Base-by-base conservation (phyloP, 2,329 filamentous ascomycete species). In the Colletotrichum falcatum region DNA sequence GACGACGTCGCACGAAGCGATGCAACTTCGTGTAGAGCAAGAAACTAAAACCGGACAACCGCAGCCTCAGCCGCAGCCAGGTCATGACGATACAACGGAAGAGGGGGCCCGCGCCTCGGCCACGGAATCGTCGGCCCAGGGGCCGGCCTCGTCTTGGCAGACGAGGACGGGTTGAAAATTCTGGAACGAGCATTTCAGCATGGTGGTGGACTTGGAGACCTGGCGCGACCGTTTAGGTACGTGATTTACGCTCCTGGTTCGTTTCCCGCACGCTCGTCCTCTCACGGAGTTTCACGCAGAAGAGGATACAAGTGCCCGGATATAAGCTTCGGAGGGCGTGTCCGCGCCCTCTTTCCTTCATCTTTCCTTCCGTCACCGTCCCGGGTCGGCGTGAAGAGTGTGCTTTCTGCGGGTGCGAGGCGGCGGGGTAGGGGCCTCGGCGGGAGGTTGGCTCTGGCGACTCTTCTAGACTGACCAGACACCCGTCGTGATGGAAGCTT, bases 201-300 rank as follows among this genome's bases (percentile, higher is more conserved):
- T 88, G 8, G 79, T 82, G 5, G 86, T 89, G 20, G 83, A 85
- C 18, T 83, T 85, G 70, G 80, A 82, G 35, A 77, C 81, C 58
- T 84, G 84, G 73, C 81, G 87, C 77, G 87, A 90, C 75, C 87
- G 89, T 78, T 74, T 90, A 51, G 87, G 88, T 89, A 72, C 18
- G 72, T 61, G 11, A 5, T 46, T n/a, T 37, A 44, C 82, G 64
- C 82, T 73, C 48, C 37, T 20, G 30, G 30, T 35, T 26, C 9
- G 9, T 61, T 37, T 65, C 64, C 30, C 49, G 6, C 44, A 49
- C 63, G 20, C 18, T 39, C 48, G 46, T 73, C 46, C 30, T 18
- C 33, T 55, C 48, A 44, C 53, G 37, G 5, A n/a, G 49, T 55
- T 46, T 68, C 44, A 39, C 30, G 33, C 30, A 11, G 42, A 44